These are phyloP conservation scores for Nepenthes alata DNA, from an alignment of 179 eudicot species.

Conservation along the genomic window DNA sequence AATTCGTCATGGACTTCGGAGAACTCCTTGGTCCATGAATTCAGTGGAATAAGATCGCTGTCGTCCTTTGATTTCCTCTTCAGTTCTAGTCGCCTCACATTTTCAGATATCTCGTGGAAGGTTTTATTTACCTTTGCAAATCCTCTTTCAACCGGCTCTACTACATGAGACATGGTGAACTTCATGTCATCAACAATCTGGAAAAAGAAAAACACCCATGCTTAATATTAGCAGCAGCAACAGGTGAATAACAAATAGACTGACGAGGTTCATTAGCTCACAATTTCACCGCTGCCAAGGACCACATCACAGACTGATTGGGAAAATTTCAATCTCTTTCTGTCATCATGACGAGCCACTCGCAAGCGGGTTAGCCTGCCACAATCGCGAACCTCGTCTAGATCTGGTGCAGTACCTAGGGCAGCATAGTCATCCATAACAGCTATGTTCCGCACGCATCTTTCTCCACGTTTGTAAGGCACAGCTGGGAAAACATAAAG, in stretches of 20 bases:
- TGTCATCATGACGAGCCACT: slow-evolving; percentile 43
- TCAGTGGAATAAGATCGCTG: slow-evolving; percentile 47
- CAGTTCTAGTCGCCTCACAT: slow-evolving; percentile 53
- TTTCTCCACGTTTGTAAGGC: slow-evolving; percentile 88
- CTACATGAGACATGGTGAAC: slow-evolving; percentile 91
- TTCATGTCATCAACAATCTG: slow-evolving; percentile 95
- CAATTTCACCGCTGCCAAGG: slow-evolving; percentile 88
- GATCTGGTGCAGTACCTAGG: slow-evolving; percentile 72
- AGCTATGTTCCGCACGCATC: slow-evolving; percentile 84
- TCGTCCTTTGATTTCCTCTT: slow-evolving; percentile 73
- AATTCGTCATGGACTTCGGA: slow-evolving; percentile 50
- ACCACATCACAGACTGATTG: slow-evolving; percentile 95
- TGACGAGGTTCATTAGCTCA: slow-evolving; percentile 19
- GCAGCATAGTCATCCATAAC: slow-evolving; percentile 95
- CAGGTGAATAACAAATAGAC: not conserved
- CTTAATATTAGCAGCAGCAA: not conserved
- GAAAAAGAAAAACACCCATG: slow-evolving; percentile 1
- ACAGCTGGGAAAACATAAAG: slow-evolving; percentile 87
- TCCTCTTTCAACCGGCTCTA: slow-evolving; percentile 94
- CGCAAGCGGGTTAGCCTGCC: slow-evolving; percentile 45
- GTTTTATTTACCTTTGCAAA: slow-evolving; percentile 71
- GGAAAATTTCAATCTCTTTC: slow-evolving; percentile 59
- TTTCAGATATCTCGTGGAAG: slow-evolving; percentile 82
- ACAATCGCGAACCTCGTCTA: slow-evolving; percentile 79
- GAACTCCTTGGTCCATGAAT: slow-evolving; percentile 58